Conservation (phyloP, 225 moss, liverwort and hornwort species). For the Sphagnum tenellum region DNA sequence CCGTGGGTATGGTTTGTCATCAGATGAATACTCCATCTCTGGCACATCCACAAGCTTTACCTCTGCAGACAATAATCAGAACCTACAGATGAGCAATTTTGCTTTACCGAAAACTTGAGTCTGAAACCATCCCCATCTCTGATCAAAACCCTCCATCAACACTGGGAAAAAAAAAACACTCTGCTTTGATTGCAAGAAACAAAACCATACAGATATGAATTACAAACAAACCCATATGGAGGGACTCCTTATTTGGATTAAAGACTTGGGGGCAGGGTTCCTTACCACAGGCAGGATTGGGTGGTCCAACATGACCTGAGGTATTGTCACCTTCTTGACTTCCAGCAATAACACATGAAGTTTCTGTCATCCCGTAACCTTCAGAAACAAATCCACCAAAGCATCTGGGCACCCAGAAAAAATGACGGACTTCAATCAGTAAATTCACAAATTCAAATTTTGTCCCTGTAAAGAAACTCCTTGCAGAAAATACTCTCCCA, state of each 20-base stretch:
- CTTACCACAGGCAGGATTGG: constrained; percentile 68
- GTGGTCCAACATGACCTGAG: constrained; percentile 82
- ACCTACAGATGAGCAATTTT: too few species aligned
- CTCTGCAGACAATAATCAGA: constrained; percentile 19
- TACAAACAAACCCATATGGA: too few species aligned
- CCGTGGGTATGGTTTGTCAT: constrained; percentile 80
- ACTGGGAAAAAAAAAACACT: too few species aligned
- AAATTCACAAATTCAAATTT: background rate
- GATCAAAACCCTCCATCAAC: too few species aligned
- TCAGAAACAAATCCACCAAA: constrained; percentile 84
- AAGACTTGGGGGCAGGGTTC: too few species aligned
- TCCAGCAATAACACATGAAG: constrained; percentile 59
- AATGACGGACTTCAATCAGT: constrained; percentile 3
- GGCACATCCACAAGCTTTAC: constrained; percentile 85
- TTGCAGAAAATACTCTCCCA: background rate
- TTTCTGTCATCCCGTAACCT: constrained; percentile 98
- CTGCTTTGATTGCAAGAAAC: too few species aligned
- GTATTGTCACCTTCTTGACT: constrained; percentile 51
- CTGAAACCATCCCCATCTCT: too few species aligned
- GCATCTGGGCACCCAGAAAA: constrained; percentile 43
- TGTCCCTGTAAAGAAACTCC: background rate
- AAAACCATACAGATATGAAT: too few species aligned
- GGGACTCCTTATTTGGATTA: too few species aligned
- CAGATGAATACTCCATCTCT: constrained; percentile 87
- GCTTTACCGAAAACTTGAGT: too few species aligned